phyloP scores from a whole-genome alignment of 73 alveolate genomes.

The Uronychia setigera region DNA sequence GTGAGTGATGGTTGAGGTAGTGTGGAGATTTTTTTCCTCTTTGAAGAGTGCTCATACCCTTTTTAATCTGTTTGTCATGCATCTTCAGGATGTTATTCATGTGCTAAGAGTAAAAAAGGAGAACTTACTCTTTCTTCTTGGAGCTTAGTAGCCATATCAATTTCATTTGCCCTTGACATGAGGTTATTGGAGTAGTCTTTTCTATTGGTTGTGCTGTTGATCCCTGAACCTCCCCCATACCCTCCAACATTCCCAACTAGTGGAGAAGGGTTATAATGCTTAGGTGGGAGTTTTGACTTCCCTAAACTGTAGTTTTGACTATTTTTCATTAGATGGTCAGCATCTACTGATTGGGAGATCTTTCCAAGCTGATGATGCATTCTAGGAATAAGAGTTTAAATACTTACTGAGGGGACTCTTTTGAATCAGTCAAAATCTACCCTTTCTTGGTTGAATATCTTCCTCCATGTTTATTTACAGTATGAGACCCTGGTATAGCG shows the following conservation, averaged over 20 bases:
- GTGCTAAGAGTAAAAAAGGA: background rate
- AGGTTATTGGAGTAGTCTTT: too few relatives aligned
- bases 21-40: background rate
- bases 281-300: background rate
- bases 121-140: conserved; percentile 31
- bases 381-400: too few relatives aligned
- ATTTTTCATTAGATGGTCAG: background rate
- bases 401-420: background rate
- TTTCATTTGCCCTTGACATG: too few relatives aligned
- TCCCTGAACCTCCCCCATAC: too few relatives aligned
- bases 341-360: background rate
- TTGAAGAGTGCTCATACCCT: conserved; percentile 23
- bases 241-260: too few relatives aligned
- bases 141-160: background rate
- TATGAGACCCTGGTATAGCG: background rate
- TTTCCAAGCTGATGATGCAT: too few relatives aligned
- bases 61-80: conserved; percentile 50
- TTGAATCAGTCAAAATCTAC: background rate
- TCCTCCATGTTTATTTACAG: background rate
- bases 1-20: conserved; percentile 4
- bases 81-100: conserved; percentile 42
- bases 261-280: background rate
- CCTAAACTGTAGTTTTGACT: background rate
- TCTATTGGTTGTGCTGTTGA: too few relatives aligned
- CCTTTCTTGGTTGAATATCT: background rate